Percentiles rank a stretch among this genome's conserved stretches.
Evolutionary conservation across 768 basidiomycete genomes (phyloP).

Genomic region (Gymnopilus dilepis): DNA sequence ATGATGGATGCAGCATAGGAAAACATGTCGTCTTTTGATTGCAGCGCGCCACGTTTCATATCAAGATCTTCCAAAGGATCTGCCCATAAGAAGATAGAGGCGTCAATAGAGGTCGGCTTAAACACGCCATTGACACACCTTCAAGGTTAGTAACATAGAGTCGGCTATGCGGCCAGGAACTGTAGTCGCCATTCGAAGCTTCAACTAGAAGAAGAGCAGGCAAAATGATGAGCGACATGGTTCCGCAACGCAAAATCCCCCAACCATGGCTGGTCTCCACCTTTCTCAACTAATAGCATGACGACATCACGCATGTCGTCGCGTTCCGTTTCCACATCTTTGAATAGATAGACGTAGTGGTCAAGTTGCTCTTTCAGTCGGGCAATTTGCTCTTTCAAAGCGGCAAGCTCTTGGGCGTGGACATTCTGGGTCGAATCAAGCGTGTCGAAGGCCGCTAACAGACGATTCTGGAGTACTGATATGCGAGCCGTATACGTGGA

Average conservation of each 20-base stretch:
- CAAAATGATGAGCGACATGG: background rate
- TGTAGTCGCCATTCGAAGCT: slow-evolving; percentile 44
- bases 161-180: slow-evolving; percentile 50
- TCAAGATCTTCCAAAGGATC: background rate
- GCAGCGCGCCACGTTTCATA: background rate
- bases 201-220: slow-evolving; percentile 41
- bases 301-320: slow-evolving; percentile 63
- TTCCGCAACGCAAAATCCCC: background rate
- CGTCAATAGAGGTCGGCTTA: background rate
- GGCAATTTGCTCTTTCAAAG: slow-evolving; percentile 36
- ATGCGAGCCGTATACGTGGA: slow-evolving; percentile 37
- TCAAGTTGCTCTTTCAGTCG: slow-evolving; percentile 44
- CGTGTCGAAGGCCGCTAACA: slow-evolving; percentile 53
- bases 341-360: slow-evolving; percentile 36
- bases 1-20: slow-evolving; percentile 53
- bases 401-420: slow-evolving; percentile 46
- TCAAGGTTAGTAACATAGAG: slow-evolving; percentile 46
- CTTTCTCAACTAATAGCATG: slow-evolving; percentile 59
- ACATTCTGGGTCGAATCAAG: slow-evolving; percentile 48
- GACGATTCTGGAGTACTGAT: slow-evolving; percentile 50
- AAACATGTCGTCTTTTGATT: slow-evolving; percentile 33
- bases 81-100: background rate
- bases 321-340: slow-evolving; percentile 47
- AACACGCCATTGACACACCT: slow-evolving; percentile 38
- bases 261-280: slow-evolving; percentile 39